Conservation (phyloP, 2,329 filamentous ascomycete genomes). For the Amauroascus niger region DNA sequence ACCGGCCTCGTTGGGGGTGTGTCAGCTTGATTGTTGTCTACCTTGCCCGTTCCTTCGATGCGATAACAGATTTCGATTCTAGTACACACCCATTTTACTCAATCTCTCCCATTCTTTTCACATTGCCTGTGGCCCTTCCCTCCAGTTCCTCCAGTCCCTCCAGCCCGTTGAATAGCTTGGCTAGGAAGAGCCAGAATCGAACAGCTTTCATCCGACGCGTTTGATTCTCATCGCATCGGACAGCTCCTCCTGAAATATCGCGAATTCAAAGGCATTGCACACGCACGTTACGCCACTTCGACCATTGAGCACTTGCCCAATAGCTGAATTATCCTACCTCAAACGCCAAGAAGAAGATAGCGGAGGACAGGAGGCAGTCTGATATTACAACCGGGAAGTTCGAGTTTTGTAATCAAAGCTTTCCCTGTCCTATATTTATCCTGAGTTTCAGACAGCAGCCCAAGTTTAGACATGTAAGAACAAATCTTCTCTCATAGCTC, state of each 20-base stretch:
- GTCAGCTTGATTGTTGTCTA: conserved; percentile 14
- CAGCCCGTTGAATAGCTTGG: neutral
- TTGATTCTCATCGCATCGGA: no score
- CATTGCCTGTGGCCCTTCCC: neutral
- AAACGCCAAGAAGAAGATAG: conserved; percentile 6
- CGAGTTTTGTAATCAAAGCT: neutral
- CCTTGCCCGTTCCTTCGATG: neutral
- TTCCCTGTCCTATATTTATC: neutral
- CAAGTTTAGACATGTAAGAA: neutral
- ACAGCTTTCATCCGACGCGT: neutral
- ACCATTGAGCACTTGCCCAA: neutral
- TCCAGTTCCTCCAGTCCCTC: neutral
- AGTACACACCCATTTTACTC: neutral
- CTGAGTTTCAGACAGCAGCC: neutral
- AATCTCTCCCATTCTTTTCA: neutral
- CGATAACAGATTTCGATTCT: conserved; percentile 2
- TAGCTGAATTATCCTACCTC: neutral
- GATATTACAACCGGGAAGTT: neutral
- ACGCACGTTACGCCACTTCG: neutral
- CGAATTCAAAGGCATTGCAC: neutral
- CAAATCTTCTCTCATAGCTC: neutral
- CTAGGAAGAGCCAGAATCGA: neutral
- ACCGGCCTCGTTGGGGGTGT: conserved; percentile 22
- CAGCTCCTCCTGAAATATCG: no score
- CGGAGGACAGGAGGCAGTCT: neutral